phyloP scores from a whole-genome alignment of 148 eudicot species.

The Bassia scoparia region DNA sequence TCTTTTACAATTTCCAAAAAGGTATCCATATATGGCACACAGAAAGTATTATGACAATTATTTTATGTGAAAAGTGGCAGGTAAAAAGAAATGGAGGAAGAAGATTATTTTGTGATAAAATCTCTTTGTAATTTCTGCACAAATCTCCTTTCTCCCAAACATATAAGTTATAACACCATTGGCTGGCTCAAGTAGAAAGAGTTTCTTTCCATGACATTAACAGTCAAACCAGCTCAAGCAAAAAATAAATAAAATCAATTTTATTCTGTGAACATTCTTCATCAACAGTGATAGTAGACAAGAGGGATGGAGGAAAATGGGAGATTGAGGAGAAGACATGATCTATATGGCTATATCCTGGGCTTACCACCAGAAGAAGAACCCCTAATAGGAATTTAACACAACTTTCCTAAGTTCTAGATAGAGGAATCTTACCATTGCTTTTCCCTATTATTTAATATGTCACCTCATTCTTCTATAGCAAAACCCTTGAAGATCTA shows the following conservation, averaged over 20 bases:
- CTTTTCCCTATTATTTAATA: not conserved
- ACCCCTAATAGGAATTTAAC: not conserved
- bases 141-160: not conserved
- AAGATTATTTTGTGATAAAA: not conserved
- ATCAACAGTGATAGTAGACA: not conserved
- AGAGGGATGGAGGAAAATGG: not conserved
- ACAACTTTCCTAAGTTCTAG: not conserved
- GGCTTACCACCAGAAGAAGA: not conserved
- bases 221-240: too few species aligned
- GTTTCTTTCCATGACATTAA: not conserved
- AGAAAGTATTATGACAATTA: too few species aligned
- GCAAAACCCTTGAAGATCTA: not conserved
- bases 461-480: not conserved
- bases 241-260: too few species aligned
- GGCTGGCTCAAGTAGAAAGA: not conserved
- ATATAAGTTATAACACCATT: not conserved
- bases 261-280: not conserved
- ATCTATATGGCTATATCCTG: not conserved
- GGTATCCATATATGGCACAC: too few species aligned
- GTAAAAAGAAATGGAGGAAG: too few species aligned
- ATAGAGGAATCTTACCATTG: not conserved
- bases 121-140: not conserved
- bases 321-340: not conserved
- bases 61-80: too few species aligned
- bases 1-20: too few species aligned